phyloP scores from a whole-genome alignment of 2,329 filamentous ascomycete genomes.

The Dothidotthia symphoricarpi region DNA sequence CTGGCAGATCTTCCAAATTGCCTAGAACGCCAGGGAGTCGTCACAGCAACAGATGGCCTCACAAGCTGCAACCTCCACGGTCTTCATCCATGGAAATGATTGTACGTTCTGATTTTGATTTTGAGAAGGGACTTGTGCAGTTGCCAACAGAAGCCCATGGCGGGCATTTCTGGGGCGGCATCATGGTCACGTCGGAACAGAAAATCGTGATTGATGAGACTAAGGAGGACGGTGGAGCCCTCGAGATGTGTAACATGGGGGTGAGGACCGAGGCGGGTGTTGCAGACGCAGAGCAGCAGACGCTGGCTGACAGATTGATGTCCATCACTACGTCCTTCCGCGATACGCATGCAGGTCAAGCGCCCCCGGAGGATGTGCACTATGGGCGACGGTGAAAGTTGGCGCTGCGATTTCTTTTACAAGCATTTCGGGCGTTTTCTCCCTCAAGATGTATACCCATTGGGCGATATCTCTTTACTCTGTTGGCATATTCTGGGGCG shows the following conservation, averaged over 20 bases:
- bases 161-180: conserved; percentile 35
- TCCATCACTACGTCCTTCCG: conserved; percentile 33
- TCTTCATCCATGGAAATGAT: conserved; percentile 10
- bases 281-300: conserved; percentile 43
- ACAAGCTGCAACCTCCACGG: conserved; percentile 11
- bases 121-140: conserved; percentile 32
- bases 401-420: background rate
- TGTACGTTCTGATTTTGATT: conserved; percentile 28
- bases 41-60: conserved; percentile 16
- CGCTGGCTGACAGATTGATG: conserved; percentile 42
- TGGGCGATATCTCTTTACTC: background rate
- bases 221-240: conserved; percentile 16
- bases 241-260: conserved; percentile 37
- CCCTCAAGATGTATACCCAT: conserved; percentile 10
- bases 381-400: conserved; percentile 12
- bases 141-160: conserved; percentile 5
- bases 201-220: conserved; percentile 34
- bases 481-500: background rate
- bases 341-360: conserved; percentile 19
- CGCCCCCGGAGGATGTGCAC: conserved; percentile 11
- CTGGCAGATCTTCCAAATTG: conserved; percentile 2
- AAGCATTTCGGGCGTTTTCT: conserved; percentile 6
- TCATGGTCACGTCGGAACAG: conserved; percentile 42
- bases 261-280: conserved; percentile 33
- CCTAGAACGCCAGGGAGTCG: conserved; percentile 4